Base-by-base conservation (phyloP, 345 rosid species). In the Populus ilicifolia region DNA sequence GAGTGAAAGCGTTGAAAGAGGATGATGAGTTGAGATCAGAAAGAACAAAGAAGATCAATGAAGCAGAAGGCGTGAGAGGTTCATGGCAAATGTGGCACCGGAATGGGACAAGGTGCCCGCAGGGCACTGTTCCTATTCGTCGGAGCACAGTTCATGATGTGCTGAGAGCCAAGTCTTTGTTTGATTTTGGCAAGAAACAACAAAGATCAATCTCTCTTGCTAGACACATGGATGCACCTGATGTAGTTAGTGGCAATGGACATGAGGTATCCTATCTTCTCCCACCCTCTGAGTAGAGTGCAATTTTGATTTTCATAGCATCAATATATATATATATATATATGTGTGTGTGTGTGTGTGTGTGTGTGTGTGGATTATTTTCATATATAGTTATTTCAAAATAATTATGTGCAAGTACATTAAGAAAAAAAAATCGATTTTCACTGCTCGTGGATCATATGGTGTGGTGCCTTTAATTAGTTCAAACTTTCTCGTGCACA, bases 151-250 rank as follows among this genome's bases (percentile, higher is more conserved):
- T 71, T 8, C 48, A 71, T 36, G 85, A 82, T 44, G 82, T 82
- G 35, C 39, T 82, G 79, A 82, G 85, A 46, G 75, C 85, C 5
- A 79, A 77, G 90, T 96, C 99, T 84, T 72, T 93, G 80, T 93
- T 91, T 84, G 90, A 91, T 88, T 93, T 88, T 61, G 98, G 99
- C 30, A 93, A 91, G 85, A 91, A 91, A 77, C 90, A 81, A 76
- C 79, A n/a, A 63, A 64, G 54, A 3, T 61, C 67, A 9, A 21
- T 70, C 35, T 18, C 80, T 59, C 88, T 78, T 59, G 52, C 74
- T 35, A 74, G 83, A 79, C 93, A 83, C 14, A 13, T 87, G 18
- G 93, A 92, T 62, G 90, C 89, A 3, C 98, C 97, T 5, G 98
- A 93, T 66, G 88, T 94, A 0, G 92, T 91, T 17, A 87, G 93